Percentiles rank a stretch among this genome's conserved stretches.
These are phyloP conservation scores for Microsporum canis DNA, from an alignment of 2,329 filamentous ascomycete genomes.

Conservation along the genomic window DNA sequence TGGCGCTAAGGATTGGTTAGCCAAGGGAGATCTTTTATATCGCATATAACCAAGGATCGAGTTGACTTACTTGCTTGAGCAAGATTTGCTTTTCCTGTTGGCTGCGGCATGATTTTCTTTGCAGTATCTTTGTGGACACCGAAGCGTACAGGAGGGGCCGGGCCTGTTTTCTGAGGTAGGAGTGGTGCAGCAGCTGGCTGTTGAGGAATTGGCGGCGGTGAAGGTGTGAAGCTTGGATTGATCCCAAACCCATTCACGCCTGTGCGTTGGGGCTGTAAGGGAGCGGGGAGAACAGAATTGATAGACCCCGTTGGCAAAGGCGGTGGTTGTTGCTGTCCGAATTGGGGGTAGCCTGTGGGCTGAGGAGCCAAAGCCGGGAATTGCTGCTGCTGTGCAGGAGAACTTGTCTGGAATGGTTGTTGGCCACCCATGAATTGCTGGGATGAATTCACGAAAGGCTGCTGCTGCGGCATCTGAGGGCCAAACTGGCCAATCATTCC, in stretches of 20 bases:
- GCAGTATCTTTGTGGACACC: constrained; percentile 58
- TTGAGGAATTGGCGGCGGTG: constrained; percentile 47
- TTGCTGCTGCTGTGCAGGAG: constrained; percentile 32
- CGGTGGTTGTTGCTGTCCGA: constrained; percentile 37
- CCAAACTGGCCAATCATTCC: constrained; percentile 22
- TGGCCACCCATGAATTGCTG: constrained; percentile 40
- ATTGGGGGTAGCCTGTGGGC: constrained; percentile 43
- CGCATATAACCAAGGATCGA: neutral
- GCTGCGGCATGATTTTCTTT: constrained; percentile 71
- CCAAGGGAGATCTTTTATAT: constrained; percentile 12
- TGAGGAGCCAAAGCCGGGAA: constrained; percentile 40
- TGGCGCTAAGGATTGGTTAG: constrained; percentile 40
- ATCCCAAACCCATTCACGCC: constrained; percentile 41
- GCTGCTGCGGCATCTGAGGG: constrained; percentile 32
- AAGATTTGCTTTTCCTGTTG: constrained; percentile 86
- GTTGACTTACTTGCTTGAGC: constrained; percentile 81
- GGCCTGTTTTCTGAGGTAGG: constrained; percentile 69
- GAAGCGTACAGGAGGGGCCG: constrained; percentile 78
- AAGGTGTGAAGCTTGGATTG: constrained; percentile 36
- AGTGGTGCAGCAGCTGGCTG: constrained; percentile 52
- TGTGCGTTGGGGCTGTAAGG: constrained; percentile 39
- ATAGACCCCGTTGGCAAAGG: constrained; percentile 42
- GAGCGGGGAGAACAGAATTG: constrained; percentile 24
- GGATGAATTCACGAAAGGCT: constrained; percentile 30
- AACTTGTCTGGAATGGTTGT: constrained; percentile 35